These are phyloP conservation scores for Sporothrix curviconia DNA, from an alignment of 2,329 filamentous ascomycete species.

Conservation along the genomic window DNA sequence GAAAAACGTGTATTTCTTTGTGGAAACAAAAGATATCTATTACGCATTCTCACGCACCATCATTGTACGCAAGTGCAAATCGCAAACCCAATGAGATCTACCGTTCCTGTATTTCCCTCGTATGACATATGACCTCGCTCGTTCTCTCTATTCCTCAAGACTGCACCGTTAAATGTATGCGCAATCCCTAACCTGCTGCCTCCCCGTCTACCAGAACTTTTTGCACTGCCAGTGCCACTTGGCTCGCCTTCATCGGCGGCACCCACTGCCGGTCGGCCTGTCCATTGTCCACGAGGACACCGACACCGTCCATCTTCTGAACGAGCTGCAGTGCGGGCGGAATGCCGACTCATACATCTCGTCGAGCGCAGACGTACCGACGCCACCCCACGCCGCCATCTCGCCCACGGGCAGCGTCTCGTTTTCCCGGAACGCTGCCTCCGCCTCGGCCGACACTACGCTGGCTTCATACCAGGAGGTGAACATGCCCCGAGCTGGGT, in stretches of 20 bases:
- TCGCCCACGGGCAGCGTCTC: conserved; percentile 21
- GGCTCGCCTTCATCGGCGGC: conserved; percentile 5
- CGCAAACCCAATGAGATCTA: no score
- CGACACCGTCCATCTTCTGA: conserved; percentile 27
- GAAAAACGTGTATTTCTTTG: no score
- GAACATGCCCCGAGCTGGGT: conserved; percentile 18
- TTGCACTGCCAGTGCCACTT: not conserved
- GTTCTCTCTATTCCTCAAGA: no score
- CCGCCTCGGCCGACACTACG: conserved; percentile 22
- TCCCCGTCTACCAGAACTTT: conserved; percentile 17
- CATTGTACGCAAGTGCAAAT: no score
- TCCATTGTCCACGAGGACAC: conserved; percentile 22
- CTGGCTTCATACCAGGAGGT: conserved; percentile 28
- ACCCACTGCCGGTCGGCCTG: conserved; percentile 10
- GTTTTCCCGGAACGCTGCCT: conserved; percentile 24
- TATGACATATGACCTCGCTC: not conserved
- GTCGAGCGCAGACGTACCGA: conserved; percentile 11
- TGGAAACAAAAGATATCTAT: no score
- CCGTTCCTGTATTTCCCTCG: no score
- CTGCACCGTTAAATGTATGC: no score
- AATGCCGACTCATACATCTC: conserved; percentile 21
- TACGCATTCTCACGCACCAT: no score
- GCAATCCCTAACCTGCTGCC: not conserved
- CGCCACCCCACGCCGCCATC: conserved; percentile 22
- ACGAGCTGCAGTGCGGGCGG: conserved; percentile 25